Conservation (phyloP, 495 filamentous ascomycete genomes). For the Staphylotrichum tortipilum region DNA sequence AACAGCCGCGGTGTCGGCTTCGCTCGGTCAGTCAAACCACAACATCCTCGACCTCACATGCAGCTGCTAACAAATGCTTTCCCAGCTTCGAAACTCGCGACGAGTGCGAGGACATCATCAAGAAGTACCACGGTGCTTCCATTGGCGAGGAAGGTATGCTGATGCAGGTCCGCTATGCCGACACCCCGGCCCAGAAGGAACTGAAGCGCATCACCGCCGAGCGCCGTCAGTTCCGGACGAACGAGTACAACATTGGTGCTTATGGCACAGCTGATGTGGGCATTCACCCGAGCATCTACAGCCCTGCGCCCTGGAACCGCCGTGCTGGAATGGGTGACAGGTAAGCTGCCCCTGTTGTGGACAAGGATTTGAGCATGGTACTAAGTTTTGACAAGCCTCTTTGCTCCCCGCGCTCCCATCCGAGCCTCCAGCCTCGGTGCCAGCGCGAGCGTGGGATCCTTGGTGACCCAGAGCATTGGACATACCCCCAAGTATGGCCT, state of each 20-base stretch:
- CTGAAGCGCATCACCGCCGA: slow-evolving; percentile 91
- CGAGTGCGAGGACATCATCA: slow-evolving; percentile 76
- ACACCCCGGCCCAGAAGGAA: slow-evolving; percentile 91
- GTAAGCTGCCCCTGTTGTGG: slow-evolving; percentile 3
- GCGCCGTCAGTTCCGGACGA: slow-evolving; percentile 83
- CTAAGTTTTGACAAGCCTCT: slow-evolving; percentile 20
- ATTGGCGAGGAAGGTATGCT: slow-evolving; percentile 64
- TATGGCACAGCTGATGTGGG: slow-evolving; percentile 48
- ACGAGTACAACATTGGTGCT: slow-evolving; percentile 76
- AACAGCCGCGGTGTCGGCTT: slow-evolving; percentile 96
- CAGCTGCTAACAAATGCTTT: slow-evolving; percentile 16
- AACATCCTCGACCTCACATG: not conserved
- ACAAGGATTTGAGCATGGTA: not conserved
- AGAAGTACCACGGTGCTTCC: slow-evolving; percentile 65
- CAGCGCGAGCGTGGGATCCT: slow-evolving; percentile 11
- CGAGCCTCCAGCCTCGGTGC: slow-evolving; percentile 8
- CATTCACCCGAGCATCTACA: slow-evolving; percentile 38
- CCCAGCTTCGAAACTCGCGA: slow-evolving; percentile 77
- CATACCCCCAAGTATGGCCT: slow-evolving; percentile 22
- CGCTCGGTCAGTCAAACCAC: slow-evolving; percentile 69
- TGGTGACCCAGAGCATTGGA: slow-evolving; percentile 11
- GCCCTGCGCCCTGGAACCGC: slow-evolving; percentile 27
- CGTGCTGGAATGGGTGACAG: slow-evolving; percentile 20
- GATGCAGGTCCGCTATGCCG: slow-evolving; percentile 91
- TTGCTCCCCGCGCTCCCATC: slow-evolving; percentile 19